phyloP scores from a whole-genome alignment of 495 filamentous ascomycete species.

The Aspergillus cavernicola region DNA sequence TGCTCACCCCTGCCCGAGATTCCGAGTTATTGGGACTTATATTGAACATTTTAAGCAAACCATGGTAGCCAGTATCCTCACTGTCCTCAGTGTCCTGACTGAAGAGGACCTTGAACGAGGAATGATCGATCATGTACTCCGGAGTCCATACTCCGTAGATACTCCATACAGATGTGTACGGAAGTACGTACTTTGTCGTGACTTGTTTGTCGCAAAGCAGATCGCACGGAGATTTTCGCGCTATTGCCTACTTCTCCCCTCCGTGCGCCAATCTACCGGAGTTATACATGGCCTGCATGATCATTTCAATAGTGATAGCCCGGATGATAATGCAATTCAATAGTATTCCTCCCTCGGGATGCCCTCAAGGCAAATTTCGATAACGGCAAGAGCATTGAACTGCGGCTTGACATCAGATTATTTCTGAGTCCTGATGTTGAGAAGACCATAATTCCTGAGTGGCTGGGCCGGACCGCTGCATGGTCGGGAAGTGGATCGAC shows the following conservation, averaged over 20 bases:
- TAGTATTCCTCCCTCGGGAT: not conserved
- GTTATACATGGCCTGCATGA: constrained; percentile 8
- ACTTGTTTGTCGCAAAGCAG: not conserved
- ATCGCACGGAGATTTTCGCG: constrained; percentile 17
- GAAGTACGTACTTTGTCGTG: constrained; percentile 6
- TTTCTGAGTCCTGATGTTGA: not conserved
- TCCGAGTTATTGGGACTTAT: not conserved
- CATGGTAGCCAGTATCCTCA: too few species aligned
- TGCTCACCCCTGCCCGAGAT: not conserved
- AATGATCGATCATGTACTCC: constrained; percentile 20
- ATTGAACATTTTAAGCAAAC: too few species aligned
- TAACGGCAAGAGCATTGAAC: not conserved
- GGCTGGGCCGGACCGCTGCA: constrained; percentile 31
- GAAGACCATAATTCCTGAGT: constrained; percentile 3
- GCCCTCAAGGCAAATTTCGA: not conserved
- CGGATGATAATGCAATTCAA: constrained; percentile 1
- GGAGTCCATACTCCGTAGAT: too few species aligned
- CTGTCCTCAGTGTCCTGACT: too few species aligned
- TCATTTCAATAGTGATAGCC: constrained; percentile 8
- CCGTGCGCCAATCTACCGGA: constrained; percentile 19
- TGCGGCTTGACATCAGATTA: too few species aligned
- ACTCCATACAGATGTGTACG: too few species aligned
- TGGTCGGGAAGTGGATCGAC: constrained; percentile 24
- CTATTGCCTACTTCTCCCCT: constrained; percentile 12
- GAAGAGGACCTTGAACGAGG: constrained; percentile 7